Evolutionary conservation across 768 basidiomycete genomes (phyloP), one percentile per base, ranked within the genome.

Genomic region (Amanita pallidorosea): DNA sequence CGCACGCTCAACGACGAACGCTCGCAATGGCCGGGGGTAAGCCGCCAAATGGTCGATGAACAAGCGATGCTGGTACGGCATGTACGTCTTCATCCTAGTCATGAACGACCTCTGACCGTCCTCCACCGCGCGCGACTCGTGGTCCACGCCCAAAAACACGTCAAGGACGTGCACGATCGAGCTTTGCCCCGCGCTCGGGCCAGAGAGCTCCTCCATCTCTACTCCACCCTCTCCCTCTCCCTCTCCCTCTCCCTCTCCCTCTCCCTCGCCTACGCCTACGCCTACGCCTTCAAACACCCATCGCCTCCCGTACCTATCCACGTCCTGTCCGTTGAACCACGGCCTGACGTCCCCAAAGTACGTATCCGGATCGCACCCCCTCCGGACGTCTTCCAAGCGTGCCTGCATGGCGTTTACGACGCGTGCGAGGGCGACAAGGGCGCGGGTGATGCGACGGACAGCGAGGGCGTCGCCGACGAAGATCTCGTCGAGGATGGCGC

Each of bases 401-500:
- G 4, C 55, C 54, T 73, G 75, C 40, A 97, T 72, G 12, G 83
- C 77, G 48, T 77, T 72, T 52, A 97, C 83, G 59, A 85, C 78
- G 13, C 43, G 54, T 1, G 83, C 76, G 44, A 97, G 77, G 7
- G 70, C 69, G 44, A 63, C 60, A 40, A 98, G 81, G 66, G 86
- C 93, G 12, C 65, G 58, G 2, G 79, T 77, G 40, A 80, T 79
- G 7, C 89, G 86, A 5, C 71, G 75, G 40, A 81, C 69, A 22
- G 85, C 82, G 12, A 81, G 75, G 45, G 68, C 72, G 57, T 89
- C 84, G 3, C 77, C 79, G 33, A 96, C 77, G 68, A 94, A 95
- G 41, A 83, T 77, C 62, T 98, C 94, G 68, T 97, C 91, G 77
- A 95, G 83, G 7, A 82, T 88, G 7, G 77, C 70, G 2, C 85